Conservation (phyloP, 441 rosid species). For the Brassica hybrid region DNA sequence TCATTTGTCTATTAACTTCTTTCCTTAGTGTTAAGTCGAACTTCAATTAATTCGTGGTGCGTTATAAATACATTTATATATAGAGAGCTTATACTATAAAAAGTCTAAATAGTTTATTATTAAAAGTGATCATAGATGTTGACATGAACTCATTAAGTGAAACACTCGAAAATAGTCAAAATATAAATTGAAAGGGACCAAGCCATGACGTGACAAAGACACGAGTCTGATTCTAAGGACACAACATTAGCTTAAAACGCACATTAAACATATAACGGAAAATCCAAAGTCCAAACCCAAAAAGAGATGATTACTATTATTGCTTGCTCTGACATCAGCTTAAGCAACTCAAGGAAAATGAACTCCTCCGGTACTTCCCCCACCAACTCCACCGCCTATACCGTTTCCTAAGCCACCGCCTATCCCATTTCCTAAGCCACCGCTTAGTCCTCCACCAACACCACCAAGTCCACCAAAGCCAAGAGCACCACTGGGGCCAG, state of each 20-base stretch:
- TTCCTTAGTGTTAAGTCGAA: constrained; percentile 13
- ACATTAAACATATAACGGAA: constrained; percentile 18
- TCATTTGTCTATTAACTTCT: neutral
- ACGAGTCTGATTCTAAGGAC: constrained; percentile 13
- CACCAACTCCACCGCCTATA: constrained; percentile 41
- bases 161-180: constrained; percentile 18
- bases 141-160: constrained; percentile 32
- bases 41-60: constrained; percentile 12
- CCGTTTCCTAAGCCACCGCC: constrained; percentile 29
- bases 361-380: constrained; percentile 35
- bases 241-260: constrained; percentile 20
- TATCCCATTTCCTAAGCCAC: constrained; percentile 21
- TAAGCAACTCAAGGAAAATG: constrained; percentile 44
- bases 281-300: constrained; percentile 7
- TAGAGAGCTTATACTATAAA: constrained; percentile 6
- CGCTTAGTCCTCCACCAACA: constrained; percentile 35
- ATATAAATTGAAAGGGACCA: constrained; percentile 24
- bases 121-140: constrained; percentile 2
- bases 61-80: constrained; percentile 14
- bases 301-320: constrained; percentile 17
- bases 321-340: constrained; percentile 13
- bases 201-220: constrained; percentile 33
- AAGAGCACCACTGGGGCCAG: constrained; percentile 45
- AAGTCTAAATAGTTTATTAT: constrained; percentile 5
- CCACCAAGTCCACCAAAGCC: constrained; percentile 52